These are phyloP conservation scores for Wickerhamomyces xylosicus DNA, from an alignment of 805 yeast genomes.

Conservation along the genomic window DNA sequence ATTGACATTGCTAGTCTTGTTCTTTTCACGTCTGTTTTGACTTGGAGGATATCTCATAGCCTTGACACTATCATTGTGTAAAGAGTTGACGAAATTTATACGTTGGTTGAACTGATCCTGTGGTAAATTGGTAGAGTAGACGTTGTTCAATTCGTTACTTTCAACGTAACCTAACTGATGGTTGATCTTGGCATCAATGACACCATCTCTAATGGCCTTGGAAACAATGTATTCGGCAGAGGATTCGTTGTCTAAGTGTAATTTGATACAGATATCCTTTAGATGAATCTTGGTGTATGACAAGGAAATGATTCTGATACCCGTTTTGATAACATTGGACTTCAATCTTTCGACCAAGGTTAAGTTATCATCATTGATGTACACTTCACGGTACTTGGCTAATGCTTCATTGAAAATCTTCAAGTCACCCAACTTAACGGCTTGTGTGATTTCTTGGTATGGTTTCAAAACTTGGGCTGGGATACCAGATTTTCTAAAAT, in stretches of 20 bases:
- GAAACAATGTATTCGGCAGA: conserved; percentile 95
- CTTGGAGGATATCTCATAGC: conserved; percentile 83
- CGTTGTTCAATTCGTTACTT: conserved; percentile 75
- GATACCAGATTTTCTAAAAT: conserved; percentile 56
- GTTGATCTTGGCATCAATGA: conserved; percentile 87
- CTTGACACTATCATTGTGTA: conserved; percentile 87
- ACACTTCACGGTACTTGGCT: conserved; percentile 44
- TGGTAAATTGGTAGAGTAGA: conserved; percentile 82
- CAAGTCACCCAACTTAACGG: conserved; percentile 89
- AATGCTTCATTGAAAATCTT: conserved; percentile 67
- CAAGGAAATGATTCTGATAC: conserved; percentile 85
- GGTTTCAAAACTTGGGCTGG: conserved; percentile 55
- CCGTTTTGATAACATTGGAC: conserved; percentile 96
- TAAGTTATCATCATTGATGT: conserved; percentile 70
- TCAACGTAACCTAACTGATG: conserved; percentile 89
- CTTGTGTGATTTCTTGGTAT: conserved; percentile 78
- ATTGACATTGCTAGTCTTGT: background rate
- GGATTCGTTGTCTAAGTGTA: conserved; percentile 88
- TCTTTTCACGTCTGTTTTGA: conserved; percentile 12
- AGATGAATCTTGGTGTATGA: conserved; percentile 86
- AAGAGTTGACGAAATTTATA: conserved; percentile 80
- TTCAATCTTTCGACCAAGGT: conserved; percentile 82
- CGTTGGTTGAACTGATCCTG: conserved; percentile 86
- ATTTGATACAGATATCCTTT: conserved; percentile 86
- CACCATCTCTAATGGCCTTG: conserved; percentile 94